Evolutionary conservation across 768 basidiomycete species (phyloP).

Genomic region (Leccinum obscurum): DNA sequence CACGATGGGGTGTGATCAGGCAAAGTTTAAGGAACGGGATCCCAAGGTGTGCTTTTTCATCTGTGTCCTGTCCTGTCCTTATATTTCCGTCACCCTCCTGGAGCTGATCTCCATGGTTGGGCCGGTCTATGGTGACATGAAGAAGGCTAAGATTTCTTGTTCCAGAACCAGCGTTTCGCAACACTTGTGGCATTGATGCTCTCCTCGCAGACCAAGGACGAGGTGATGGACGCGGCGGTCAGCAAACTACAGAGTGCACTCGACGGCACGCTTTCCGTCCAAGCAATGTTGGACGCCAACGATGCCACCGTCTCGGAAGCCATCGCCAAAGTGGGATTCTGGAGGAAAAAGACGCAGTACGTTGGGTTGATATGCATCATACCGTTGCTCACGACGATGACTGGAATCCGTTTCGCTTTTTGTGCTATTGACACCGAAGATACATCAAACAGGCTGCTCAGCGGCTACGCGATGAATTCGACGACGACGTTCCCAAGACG

Average conservation of each 20-base stretch:
- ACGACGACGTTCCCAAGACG: conserved; percentile 85
- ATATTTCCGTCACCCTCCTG: too few relatives aligned
- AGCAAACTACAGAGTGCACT: conserved; percentile 67
- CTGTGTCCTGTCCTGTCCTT: too few relatives aligned
- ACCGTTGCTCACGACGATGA: neutral
- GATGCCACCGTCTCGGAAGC: conserved; percentile 63
- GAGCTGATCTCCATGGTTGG: too few relatives aligned
- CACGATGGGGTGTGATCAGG: conserved; percentile 83
- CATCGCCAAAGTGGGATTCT: conserved; percentile 91
- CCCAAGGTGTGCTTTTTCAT: conserved; percentile 51
- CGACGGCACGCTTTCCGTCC: conserved; percentile 76
- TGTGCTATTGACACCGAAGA: conserved; percentile 34
- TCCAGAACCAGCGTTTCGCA: conserved; percentile 75
- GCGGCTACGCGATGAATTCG: conserved; percentile 66
- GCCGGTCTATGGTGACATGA: too few relatives aligned
- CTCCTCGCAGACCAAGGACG: conserved; percentile 93
- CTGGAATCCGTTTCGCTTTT: too few relatives aligned
- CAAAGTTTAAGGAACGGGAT: conserved; percentile 60
- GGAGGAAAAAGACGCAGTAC: conserved; percentile 82
- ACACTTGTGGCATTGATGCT: conserved; percentile 94
- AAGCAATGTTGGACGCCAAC: conserved; percentile 62
- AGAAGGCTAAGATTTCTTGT: too few relatives aligned
- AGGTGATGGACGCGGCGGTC: conserved; percentile 81
- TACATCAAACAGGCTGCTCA: conserved; percentile 76
- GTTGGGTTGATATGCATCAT: conserved; percentile 14